phyloP scores from a whole-genome alignment of 768 basidiomycete genomes.

The Mycena galopus region DNA sequence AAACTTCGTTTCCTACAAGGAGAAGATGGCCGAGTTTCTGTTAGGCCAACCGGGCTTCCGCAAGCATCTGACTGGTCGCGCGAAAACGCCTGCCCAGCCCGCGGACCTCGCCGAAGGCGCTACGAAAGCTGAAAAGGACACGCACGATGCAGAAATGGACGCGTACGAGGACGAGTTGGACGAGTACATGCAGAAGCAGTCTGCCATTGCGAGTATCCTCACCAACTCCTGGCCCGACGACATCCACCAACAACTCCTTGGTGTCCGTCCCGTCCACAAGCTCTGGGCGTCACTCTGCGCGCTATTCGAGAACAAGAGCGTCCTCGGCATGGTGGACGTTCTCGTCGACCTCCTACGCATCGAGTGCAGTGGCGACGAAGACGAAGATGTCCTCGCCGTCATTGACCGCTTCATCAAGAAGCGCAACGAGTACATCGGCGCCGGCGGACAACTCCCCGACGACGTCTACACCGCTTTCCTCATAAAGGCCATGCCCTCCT shows the following conservation, averaged over 20 bases:
- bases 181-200: conserved; percentile 16
- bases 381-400: conserved; percentile 6
- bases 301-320: conserved; percentile 5
- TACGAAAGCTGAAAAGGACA: background rate
- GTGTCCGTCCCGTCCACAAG: background rate
- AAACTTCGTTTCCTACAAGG: too few relatives aligned
- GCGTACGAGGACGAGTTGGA: conserved; percentile 14
- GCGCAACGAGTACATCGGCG: too few relatives aligned
- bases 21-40: too few relatives aligned
- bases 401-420: too few relatives aligned
- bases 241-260: background rate
- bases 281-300: conserved; percentile 1
- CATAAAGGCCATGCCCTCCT: too few relatives aligned
- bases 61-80: too few relatives aligned
- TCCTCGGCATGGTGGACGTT: background rate
- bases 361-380: conserved; percentile 4
- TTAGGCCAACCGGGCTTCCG: too few relatives aligned
- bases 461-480: too few relatives aligned
- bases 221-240: too few relatives aligned
- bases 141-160: background rate
- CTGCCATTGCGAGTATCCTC: conserved; percentile 2
- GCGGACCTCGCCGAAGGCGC: background rate
- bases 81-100: too few relatives aligned
- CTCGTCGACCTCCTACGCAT: conserved; percentile 3
- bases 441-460: too few relatives aligned